These are phyloP conservation scores for Phytopythium helicoides DNA, from an alignment of 352 stramenopile species.

Conservation along the genomic window DNA sequence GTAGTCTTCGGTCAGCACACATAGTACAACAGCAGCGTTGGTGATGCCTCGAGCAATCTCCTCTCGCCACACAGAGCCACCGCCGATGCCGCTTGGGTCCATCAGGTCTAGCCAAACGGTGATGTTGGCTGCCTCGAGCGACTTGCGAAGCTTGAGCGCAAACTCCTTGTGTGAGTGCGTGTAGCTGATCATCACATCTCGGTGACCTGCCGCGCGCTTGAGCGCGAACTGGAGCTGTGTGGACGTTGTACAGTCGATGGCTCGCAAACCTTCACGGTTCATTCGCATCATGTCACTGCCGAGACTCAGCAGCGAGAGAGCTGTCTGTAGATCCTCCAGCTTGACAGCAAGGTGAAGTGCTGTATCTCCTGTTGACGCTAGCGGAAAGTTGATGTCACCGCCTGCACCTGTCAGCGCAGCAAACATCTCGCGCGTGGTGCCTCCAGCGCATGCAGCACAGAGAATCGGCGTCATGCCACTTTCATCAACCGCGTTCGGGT, in stretches of 20 bases:
- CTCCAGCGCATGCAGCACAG: conserved; percentile 70
- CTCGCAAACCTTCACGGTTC: conserved; percentile 48
- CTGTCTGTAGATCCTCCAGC: conserved; percentile 71
- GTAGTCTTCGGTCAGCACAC: conserved; percentile 63
- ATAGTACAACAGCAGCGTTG: conserved; percentile 56
- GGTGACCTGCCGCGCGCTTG: conserved; percentile 62
- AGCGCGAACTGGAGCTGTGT: conserved; percentile 67
- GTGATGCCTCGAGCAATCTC: conserved; percentile 63
- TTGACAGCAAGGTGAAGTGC: conserved; percentile 80
- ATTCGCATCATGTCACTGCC: conserved; percentile 77
- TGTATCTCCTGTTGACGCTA: conserved; percentile 64
- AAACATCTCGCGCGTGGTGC: conserved; percentile 69
- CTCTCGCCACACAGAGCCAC: conserved; percentile 60
- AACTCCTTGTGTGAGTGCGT: conserved; percentile 67
- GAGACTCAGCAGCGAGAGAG: conserved; percentile 64
- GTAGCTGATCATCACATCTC: conserved; percentile 77
- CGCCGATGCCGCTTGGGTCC: conserved; percentile 59
- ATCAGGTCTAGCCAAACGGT: conserved; percentile 70
- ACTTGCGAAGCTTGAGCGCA: conserved; percentile 53
- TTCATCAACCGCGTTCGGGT: conserved; percentile 72
- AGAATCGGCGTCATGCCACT: conserved; percentile 76
- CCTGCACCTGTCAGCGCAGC: conserved; percentile 55
- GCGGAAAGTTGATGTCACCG: conserved; percentile 74
- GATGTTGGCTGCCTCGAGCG: conserved; percentile 55
- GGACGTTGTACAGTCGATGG: conserved; percentile 65